Evolutionary conservation across 371 early-diverging fungal species (phyloP).

Genomic region (Saksenaea oblongispora): DNA sequence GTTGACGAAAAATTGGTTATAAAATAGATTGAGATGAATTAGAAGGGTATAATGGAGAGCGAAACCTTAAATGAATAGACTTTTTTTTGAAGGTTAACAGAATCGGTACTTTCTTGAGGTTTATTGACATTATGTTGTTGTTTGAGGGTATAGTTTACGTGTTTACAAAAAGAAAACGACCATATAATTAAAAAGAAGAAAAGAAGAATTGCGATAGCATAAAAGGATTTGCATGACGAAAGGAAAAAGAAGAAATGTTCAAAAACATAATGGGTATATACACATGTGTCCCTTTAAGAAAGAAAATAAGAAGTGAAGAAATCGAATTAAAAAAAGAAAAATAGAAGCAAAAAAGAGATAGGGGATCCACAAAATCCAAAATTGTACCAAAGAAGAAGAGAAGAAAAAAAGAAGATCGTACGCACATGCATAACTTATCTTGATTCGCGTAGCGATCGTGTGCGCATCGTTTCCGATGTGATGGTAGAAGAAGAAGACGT

Average conservation of each 20-base stretch:
- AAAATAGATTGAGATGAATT: no score
- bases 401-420: background rate
- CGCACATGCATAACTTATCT: conserved; percentile 4
- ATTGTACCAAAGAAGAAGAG: conserved; percentile 5
- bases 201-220: background rate
- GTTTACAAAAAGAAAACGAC: background rate
- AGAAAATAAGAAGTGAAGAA: background rate
- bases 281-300: background rate
- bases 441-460: background rate
- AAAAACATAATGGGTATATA: conserved; percentile 1
- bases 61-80: no score
- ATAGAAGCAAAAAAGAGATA: background rate
- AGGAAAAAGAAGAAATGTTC: background rate
- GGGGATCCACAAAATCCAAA: conserved; percentile 6
- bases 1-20: no score
- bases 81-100: no score
- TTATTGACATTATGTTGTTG: background rate
- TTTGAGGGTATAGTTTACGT: conserved; percentile 3
- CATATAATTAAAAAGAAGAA: background rate
- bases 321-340: background rate
- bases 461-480: background rate
- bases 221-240: conserved; percentile 4
- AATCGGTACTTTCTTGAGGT: background rate
- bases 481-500: conserved; percentile 2
- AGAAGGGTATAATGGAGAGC: no score